Evolutionary conservation across 495 filamentous ascomycete species (phyloP), one percentile per base, ranked within the genome.

Genomic region (Peziza echinospora): DNA sequence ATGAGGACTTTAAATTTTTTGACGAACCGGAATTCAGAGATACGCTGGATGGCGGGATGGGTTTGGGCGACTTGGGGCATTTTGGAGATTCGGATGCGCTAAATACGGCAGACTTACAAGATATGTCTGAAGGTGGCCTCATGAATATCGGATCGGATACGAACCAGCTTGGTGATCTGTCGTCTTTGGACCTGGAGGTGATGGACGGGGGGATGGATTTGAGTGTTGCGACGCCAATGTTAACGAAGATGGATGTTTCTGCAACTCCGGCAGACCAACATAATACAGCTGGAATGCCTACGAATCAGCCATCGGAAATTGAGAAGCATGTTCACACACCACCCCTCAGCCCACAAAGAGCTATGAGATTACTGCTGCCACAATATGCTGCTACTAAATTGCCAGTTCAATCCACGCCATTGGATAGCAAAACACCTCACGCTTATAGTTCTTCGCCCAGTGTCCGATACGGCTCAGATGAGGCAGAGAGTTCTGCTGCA

Each of bases 1-100:
- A 60, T 10, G 50, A 56, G 21, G 57, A 60, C 28, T 60, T 60
- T 28, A 53, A 48, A 21, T 60, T 60, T 43, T 60, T 60, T 50
- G 57, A 60, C 44, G 47, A 57, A 17, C 55, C 54, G 0, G 54
- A 19, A 21, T 13, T 40, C 50, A n/a, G 42, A 46, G 8, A 43
- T 11, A 10, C 1, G 13, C 37, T 57, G 25, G 50, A 21, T 34
- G 41, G 34, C 13, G 56, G 46, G 5, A 23, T 34, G 11, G 56
- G 46, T 3, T 52, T 55, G 41, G 56, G 44, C 5, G 56, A 58
- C 22, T 46, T 26, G 17, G 41, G 41, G 21, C n/a, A 21, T 5
- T n/a, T 43, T 43, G 41, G 41, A 10, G 41, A 43, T 13, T 13
- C 4, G 41, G 11, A 10, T 43, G n/a, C n/a, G n/a, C 11, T 43